Evolutionary conservation across 805 yeast genomes (phyloP).

Genomic region (Spathaspora passalidarum): DNA sequence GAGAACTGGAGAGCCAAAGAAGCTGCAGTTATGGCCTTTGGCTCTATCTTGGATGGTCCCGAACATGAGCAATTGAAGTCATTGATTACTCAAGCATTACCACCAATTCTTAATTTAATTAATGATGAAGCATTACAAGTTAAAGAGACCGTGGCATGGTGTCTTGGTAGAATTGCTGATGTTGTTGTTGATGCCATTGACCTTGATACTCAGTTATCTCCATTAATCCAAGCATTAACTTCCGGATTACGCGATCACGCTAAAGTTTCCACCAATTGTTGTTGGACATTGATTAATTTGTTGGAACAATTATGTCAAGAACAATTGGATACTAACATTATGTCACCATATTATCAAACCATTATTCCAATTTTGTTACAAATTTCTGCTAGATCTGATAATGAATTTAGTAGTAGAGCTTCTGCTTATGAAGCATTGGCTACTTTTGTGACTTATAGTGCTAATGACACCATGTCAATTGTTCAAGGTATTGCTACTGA

Average conservation of each 20-base stretch:
- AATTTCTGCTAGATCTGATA: constrained; percentile 70
- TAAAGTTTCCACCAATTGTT: constrained; percentile 91
- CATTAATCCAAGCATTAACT: constrained; percentile 68
- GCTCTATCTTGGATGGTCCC: constrained; percentile 94
- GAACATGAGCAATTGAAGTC: constrained; percentile 64
- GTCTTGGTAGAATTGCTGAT: constrained; percentile 94
- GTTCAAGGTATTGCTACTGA: constrained; percentile 75
- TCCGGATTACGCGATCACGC: constrained; percentile 89
- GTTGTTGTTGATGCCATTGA: constrained; percentile 75
- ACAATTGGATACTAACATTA: constrained; percentile 53
- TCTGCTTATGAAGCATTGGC: constrained; percentile 96
- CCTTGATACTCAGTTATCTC: constrained; percentile 60
- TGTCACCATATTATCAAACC: constrained; percentile 70
- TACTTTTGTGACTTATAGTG: constrained; percentile 71
- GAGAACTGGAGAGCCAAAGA: constrained; percentile 81
- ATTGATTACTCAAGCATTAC: constrained; percentile 78
- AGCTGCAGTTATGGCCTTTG: constrained; percentile 99
- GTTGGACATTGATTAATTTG: constrained; percentile 94
- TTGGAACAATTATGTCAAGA: constrained; percentile 73
- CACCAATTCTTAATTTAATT: constrained; percentile 73
- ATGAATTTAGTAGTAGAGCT: constrained; percentile 85
- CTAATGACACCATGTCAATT: constrained; percentile 63
- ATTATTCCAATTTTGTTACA: constrained; percentile 69
- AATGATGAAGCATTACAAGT: constrained; percentile 78
- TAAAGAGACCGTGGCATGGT: constrained; percentile 97